Evolutionary conservation across 176 grass and related monocot genomes (phyloP).

Genomic region (Avena sativa): DNA sequence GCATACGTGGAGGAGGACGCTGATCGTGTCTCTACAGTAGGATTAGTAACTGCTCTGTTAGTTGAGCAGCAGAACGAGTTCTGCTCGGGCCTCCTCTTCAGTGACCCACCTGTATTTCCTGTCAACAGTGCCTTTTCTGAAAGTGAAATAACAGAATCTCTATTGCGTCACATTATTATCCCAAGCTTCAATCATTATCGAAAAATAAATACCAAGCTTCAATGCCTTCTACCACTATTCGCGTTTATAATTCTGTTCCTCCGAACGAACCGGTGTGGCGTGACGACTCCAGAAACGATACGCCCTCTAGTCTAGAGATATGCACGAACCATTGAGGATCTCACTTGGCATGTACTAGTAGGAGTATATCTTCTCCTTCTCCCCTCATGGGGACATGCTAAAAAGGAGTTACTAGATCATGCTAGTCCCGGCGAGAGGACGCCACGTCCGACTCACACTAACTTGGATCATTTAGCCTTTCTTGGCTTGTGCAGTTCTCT

Average conservation of each 20-base stretch:
- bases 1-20: neutral
- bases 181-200: neutral
- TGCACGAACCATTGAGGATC: neutral
- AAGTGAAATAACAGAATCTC: conserved; percentile 39
- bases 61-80: neutral
- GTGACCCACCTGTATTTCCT: conserved; percentile 19
- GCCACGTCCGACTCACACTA: neutral
- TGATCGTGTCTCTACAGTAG: conserved; percentile 32
- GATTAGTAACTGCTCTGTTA: conserved; percentile 10
- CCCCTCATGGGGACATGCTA: conserved; percentile 7
- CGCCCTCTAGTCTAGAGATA: neutral
- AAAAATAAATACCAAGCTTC: neutral
- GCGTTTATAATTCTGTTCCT: neutral
- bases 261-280: conserved; percentile 6
- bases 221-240: neutral
- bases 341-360: neutral
- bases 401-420: conserved; percentile 27
- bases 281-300: conserved; percentile 36
- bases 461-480: neutral
- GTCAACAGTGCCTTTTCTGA: neutral
- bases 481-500: neutral
- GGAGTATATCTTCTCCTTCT: neutral
- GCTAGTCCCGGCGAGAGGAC: conserved; percentile 8
- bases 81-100: neutral
- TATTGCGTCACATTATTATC: conserved; percentile 15